Percentiles rank a stretch among this genome's conserved stretches.
These are phyloP conservation scores for Cystoisospora suis DNA, from an alignment of 169 alveolate species.

Conservation along the genomic window DNA sequence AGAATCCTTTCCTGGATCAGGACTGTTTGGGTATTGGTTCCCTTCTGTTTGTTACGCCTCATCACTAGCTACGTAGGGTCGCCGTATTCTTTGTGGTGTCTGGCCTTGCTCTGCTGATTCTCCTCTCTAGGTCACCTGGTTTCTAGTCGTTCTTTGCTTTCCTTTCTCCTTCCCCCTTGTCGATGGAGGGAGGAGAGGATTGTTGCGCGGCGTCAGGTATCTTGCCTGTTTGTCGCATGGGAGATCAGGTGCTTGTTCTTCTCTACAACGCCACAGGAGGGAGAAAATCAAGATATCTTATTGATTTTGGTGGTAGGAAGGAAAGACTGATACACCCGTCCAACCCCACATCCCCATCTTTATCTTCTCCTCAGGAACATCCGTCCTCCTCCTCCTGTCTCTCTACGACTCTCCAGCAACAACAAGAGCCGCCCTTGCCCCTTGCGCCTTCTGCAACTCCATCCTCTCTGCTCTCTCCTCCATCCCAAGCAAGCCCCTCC, in stretches of 20 bases:
- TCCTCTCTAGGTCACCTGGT: too few species aligned
- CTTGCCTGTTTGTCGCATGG: constrained; percentile 11
- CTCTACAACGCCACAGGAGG: constrained; percentile 48
- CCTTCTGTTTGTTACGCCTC: too few species aligned
- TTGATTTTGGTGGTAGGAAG: constrained; percentile 39
- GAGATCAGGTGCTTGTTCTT: not conserved
- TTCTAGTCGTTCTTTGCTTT: not conserved
- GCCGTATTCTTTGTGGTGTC: too few species aligned
- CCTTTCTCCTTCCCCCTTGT: not conserved
- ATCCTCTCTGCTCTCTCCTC: not conserved
- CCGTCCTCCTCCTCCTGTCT: too few species aligned
- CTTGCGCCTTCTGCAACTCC: not conserved
- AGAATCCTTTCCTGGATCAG: too few species aligned
- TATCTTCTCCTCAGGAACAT: too few species aligned
- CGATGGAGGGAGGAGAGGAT: not conserved
- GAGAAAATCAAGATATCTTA: not conserved
- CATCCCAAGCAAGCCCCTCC: not conserved
- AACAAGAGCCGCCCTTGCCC: too few species aligned
- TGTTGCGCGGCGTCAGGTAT: not conserved
- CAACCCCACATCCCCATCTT: too few species aligned
- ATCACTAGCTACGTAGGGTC: too few species aligned
- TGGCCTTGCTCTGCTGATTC: not conserved
- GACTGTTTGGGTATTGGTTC: too few species aligned
- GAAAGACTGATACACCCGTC: not conserved
- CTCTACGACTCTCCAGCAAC: too few species aligned